Base-by-base conservation (phyloP, 176 grass and related monocot genomes). In the Tillandsia fasciculata region DNA sequence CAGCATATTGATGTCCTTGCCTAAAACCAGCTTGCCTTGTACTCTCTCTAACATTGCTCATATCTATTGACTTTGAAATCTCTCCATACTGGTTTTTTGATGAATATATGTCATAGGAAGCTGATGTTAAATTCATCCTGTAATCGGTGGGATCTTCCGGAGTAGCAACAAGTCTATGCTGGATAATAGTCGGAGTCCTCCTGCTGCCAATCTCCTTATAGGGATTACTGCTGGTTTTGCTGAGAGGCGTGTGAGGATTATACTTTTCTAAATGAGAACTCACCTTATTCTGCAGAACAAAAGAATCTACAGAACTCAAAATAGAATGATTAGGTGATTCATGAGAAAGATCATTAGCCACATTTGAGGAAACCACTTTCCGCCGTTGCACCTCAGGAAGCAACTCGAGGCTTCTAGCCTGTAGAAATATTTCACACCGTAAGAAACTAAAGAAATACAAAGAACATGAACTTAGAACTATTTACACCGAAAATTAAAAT, bases 361-460 rank as follows among this genome's bases (percentile, higher is more conserved):
- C 75, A 64, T 69, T 65, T 74, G 77, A 76, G 24, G 84, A 33
- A 68, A 78, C 80, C 3, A 80, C 50, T 52, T 69, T 81, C 72
- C 85, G 81, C 64, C 79, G 83, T 65, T 91, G 68, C 65, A 77
- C 85, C 76, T 91, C 84, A 29, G 89, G 84, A 52, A 91, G 84
- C 79, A 91, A 82, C 56, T 81, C 69, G 47, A 91, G 69, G 58
- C 84, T 77, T 75, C 85, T 91, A 77, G 48, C 73, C 89, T 91
- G 76, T 65, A 68, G 26, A 70, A 7, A 71, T 33, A 79, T 50
- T 74, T 74, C 28, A 11, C 51, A 83, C 1, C 26, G 67, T 52
- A 69, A 52, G 65, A 63, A 64, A 12, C n/a, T 20, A 42, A 42
- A 6, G 33, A 42, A 42, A 42, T 42, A 42, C 33, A 42, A 42